Base-by-base conservation (phyloP, 2,329 filamentous ascomycete species). In the Penicillium sp. region DNA sequence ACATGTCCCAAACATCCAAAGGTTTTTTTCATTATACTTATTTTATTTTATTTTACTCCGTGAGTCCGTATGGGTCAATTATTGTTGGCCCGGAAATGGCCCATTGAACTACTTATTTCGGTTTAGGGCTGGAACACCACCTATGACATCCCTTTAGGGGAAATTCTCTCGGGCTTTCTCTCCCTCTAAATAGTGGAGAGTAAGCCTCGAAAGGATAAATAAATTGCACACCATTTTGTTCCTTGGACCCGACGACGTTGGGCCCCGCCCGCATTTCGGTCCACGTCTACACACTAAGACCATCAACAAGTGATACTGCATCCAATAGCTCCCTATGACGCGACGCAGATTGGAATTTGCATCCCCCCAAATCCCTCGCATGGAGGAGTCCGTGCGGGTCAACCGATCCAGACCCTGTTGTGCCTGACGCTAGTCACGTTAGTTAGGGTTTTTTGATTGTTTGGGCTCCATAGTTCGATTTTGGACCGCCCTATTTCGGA, bases 391-490 rank as follows among this genome's bases (percentile, higher is more conserved):
- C 46, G 45, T 55, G 53, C 53, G 35, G 16, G 14, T 29, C 19
- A 42, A 13, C 31, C 26, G 23, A 55, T 52, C 47, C 46, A 59
- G 60, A 48, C 45, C 58, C 55, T 53, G 50, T 26, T 54, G 31
- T 58, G 43, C 45, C 46, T 50, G 50, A 49, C 27, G 37, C 25
- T 29, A 50, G 35, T 42, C 48, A 26, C 31, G 19, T 31, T 50
- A 44, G 39, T 52, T 58, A 55, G 55, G 55, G 23, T 52, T 39
- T 51, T 58, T 25, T 37, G 44, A 57, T 54, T 54, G 48, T 48
- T 54, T 57, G 50, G 54, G 57, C 59, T 62, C 53, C 60, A 63
- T 63, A 60, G 62, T 64, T 62, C 54, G 59, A 59, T 51, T 54
- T 50, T 55, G 58, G 57, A 44, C 61, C 55, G 54, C 58, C 62